A percentile compares a stretch with the other conserved stretches of the same genome.
phyloP scores from a whole-genome alignment of 2,329 filamentous ascomycete species.

The Sclerotinia borealis region DNA sequence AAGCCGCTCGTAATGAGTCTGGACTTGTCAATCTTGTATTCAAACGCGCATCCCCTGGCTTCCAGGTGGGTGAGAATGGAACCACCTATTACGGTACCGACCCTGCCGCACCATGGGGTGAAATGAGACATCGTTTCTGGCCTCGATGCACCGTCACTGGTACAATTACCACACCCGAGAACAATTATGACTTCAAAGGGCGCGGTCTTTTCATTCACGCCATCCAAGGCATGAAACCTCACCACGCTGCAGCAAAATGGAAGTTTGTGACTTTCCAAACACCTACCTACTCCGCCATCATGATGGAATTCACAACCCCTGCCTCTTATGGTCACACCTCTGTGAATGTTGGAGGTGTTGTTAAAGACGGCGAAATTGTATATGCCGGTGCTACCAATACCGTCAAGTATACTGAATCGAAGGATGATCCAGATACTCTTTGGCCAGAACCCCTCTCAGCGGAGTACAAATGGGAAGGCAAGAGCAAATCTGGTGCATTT shows the following conservation, averaged over 20 bases:
- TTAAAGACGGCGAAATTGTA: conserved; percentile 74
- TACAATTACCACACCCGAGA: conserved; percentile 74
- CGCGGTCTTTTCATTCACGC: conserved; percentile 75
- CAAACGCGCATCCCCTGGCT: conserved; percentile 69
- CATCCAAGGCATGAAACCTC: conserved; percentile 97
- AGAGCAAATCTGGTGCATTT: conserved; percentile 69
- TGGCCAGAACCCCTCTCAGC: conserved; percentile 82
- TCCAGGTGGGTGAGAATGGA: conserved; percentile 78
- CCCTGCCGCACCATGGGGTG: conserved; percentile 81
- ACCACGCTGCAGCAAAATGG: conserved; percentile 88
- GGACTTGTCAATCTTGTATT: conserved; percentile 83
- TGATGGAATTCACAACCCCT: conserved; percentile 97
- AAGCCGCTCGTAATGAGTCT: conserved; percentile 75
- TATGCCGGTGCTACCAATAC: conserved; percentile 61
- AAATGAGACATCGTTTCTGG: conserved; percentile 92
- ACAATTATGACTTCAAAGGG: conserved; percentile 76
- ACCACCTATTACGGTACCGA: conserved; percentile 84
- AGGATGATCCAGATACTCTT: conserved; percentile 69
- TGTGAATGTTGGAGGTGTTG: conserved; percentile 77
- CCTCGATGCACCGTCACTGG: conserved; percentile 78
- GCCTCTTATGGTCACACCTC: conserved; percentile 82
- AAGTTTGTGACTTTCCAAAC: conserved; percentile 92
- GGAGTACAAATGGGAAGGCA: conserved; percentile 73
- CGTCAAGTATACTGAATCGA: conserved; percentile 63
- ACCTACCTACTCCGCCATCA: conserved; percentile 74